phyloP scores from a whole-genome alignment of 2,329 filamentous ascomycete genomes.

The Fusarium staphyleae region DNA sequence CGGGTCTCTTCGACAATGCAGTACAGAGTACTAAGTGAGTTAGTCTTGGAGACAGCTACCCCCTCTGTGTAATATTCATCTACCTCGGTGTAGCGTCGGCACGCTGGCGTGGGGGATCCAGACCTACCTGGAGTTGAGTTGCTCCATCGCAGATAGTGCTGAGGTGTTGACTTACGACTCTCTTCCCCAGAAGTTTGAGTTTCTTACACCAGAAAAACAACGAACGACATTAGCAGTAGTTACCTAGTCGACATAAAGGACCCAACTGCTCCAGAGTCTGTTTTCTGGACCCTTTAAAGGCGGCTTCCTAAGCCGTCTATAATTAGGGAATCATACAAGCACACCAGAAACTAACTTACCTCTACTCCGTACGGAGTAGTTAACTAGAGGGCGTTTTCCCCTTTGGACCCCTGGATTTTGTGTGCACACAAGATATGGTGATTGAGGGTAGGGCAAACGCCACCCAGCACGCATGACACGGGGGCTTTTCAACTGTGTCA shows the following conservation, averaged over 20 bases:
- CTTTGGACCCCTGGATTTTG: conserved; percentile 8
- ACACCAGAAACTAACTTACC: background rate
- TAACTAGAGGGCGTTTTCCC: background rate
- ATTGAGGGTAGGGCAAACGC: conserved; percentile 29
- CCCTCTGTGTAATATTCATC: background rate
- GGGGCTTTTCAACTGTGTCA: background rate
- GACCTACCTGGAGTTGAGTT: conserved; percentile 18
- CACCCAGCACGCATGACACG: conserved; percentile 16
- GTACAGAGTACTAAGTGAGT: no score
- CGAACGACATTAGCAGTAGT: background rate
- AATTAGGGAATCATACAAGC: conserved; percentile 10
- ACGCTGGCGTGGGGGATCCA: conserved; percentile 17
- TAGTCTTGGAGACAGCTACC: no score
- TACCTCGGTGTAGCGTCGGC: conserved; percentile 2
- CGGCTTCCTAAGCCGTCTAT: conserved; percentile 13
- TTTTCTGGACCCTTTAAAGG: conserved; percentile 11
- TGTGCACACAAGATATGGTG: conserved; percentile 2
- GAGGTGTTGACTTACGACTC: conserved; percentile 1
- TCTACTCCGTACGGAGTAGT: no score
- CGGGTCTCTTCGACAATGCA: conserved; percentile 22
- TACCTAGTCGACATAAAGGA: conserved; percentile 5
- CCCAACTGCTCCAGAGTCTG: conserved; percentile 11
- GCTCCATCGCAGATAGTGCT: conserved; percentile 10
- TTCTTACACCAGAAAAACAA: conserved; percentile 13
- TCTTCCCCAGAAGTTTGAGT: conserved; percentile 27